Conservation (phyloP, 345 rosid species). For the Gossypioides kirkii region DNA sequence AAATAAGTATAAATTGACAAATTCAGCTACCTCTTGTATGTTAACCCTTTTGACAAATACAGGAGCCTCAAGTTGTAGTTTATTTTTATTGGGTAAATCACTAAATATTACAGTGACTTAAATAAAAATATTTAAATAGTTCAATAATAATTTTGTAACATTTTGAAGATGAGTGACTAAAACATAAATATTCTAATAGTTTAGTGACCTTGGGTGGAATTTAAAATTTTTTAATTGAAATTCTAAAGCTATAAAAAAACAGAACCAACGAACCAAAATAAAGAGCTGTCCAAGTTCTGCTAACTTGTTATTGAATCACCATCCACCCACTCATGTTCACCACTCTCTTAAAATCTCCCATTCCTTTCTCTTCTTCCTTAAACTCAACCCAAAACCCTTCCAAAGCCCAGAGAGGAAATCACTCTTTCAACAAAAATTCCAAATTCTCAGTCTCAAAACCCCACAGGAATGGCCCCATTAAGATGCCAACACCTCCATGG, state of each 20-base stretch:
- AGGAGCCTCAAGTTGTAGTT: too few relatives aligned
- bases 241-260: neutral
- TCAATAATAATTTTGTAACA: too few relatives aligned
- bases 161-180: too few relatives aligned
- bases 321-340: neutral
- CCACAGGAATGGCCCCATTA: conserved; percentile 25
- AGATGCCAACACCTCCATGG: conserved; percentile 70
- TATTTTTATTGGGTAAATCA: too few relatives aligned
- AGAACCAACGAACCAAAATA: neutral
- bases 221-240: too few relatives aligned
- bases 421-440: neutral
- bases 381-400: conserved; percentile 17
- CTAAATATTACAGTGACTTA: too few relatives aligned
- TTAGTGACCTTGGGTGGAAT: rapidly evolving
- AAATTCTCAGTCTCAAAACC: conserved; percentile 18
- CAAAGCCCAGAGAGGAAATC: conserved; percentile 7
- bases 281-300: neutral
- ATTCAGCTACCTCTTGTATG: too few relatives aligned
- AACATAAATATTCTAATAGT: too few relatives aligned
- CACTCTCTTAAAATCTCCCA: neutral
- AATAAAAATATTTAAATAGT: too few relatives aligned
- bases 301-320: neutral
- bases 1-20: too few relatives aligned
- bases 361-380: conserved; percentile 21
- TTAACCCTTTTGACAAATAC: too few relatives aligned